Percentiles rank a stretch among this genome's conserved stretches.
phyloP scores from a whole-genome alignment of 768 basidiomycete species.

The Amanita jacksonii region DNA sequence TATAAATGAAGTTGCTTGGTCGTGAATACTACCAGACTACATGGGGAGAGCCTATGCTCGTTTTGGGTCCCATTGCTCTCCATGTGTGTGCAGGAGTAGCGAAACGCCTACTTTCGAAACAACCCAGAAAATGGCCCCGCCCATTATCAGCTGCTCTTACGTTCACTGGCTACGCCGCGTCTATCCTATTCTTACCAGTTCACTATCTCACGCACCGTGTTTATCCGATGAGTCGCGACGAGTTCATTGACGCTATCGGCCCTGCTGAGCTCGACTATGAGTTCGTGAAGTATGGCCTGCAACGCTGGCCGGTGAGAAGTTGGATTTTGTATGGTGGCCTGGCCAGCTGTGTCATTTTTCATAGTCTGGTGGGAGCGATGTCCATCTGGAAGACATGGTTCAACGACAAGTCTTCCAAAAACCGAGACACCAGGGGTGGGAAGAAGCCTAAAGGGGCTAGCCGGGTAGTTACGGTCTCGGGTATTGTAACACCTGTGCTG shows the following conservation, averaged over 20 bases:
- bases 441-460: constrained; percentile 17
- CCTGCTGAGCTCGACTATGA: constrained; percentile 78
- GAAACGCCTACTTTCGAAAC: constrained; percentile 39
- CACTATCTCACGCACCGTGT: constrained; percentile 65
- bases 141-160: constrained; percentile 37
- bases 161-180: constrained; percentile 52
- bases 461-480: constrained; percentile 19
- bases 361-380: constrained; percentile 51
- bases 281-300: constrained; percentile 67
- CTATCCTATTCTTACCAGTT: constrained; percentile 51
- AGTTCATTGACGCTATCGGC: constrained; percentile 49
- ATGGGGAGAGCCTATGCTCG: constrained; percentile 57
- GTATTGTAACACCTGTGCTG: constrained; percentile 40
- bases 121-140: constrained; percentile 21
- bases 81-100: constrained; percentile 52
- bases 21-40: constrained; percentile 79
- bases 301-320: constrained; percentile 50
- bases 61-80: constrained; percentile 55
- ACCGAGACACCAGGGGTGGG: constrained; percentile 2
- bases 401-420: constrained; percentile 16
- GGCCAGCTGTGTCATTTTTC: constrained; percentile 43
- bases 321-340: constrained; percentile 58
- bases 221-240: constrained; percentile 32
- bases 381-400: constrained; percentile 44
- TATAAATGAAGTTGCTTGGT: constrained; percentile 51